Evolutionary conservation across 2,329 filamentous ascomycete genomes (phyloP).

Genomic region (Blastomyces gilchristii): DNA sequence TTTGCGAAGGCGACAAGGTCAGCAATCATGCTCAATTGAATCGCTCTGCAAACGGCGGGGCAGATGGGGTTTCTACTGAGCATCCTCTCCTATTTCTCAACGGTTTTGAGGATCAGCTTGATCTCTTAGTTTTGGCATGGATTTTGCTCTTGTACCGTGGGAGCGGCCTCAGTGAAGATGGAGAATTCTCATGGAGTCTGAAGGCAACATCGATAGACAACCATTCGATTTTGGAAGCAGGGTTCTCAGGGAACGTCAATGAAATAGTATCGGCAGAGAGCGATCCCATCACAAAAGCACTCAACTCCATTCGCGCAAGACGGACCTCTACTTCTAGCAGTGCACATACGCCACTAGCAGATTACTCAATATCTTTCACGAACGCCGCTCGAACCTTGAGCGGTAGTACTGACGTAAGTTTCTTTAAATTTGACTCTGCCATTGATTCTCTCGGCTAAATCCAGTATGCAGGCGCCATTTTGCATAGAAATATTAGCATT

Average conservation of each 20-base stretch:
- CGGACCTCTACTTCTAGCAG: neutral
- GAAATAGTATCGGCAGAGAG: conserved; percentile 9
- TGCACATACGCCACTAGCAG: neutral
- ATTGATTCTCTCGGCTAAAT: neutral
- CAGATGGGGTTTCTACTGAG: neutral
- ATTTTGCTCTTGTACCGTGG: conserved; percentile 12
- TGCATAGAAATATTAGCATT: conserved; percentile 1
- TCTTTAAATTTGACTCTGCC: neutral
- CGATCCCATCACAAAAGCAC: conserved; percentile 6
- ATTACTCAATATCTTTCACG: neutral
- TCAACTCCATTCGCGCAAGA: conserved; percentile 5
- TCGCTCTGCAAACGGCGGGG: neutral
- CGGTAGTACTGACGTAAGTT: neutral
- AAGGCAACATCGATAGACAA: neutral
- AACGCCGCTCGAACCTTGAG: neutral
- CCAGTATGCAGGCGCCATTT: neutral
- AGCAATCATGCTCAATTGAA: neutral
- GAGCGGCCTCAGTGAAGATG: conserved; percentile 11
- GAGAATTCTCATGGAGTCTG: conserved; percentile 8
- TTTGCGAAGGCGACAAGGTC: neutral
- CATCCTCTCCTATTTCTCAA: neutral
- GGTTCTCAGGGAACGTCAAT: conserved; percentile 3
- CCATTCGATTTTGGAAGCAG: neutral
- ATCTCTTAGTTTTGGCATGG: conserved; percentile 12
- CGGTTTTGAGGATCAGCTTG: conserved; percentile 7